A percentile compares a stretch with the other conserved stretches of the same genome.
These are phyloP conservation scores for Neurospora terricola DNA, from an alignment of 495 filamentous ascomycete genomes.

Conservation along the genomic window DNA sequence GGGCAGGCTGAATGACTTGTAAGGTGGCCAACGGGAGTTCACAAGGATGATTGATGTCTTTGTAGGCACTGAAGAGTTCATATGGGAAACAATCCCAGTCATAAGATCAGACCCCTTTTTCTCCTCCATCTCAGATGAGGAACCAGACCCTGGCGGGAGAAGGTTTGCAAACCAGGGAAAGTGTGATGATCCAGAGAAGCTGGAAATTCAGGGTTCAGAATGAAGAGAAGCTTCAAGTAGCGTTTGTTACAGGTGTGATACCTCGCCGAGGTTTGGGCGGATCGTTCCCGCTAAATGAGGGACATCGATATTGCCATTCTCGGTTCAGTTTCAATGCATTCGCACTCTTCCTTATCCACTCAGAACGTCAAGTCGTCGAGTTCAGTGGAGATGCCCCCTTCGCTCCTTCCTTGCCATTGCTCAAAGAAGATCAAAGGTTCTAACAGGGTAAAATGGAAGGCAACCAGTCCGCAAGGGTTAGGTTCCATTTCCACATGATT, in stretches of 20 bases:
- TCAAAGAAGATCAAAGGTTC: background rate
- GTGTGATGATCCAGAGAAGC: background rate
- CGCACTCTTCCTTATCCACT: background rate
- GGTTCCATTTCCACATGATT: background rate
- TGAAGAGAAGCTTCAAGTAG: background rate
- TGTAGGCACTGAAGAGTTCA: background rate
- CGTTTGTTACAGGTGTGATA: background rate
- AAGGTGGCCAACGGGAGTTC: background rate
- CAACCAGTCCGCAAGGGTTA: background rate
- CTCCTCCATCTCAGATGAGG: background rate
- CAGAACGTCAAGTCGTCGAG: background rate
- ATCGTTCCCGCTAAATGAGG: background rate
- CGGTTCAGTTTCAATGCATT: background rate
- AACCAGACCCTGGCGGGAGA: background rate
- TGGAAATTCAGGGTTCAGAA: background rate
- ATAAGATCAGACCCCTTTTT: background rate
- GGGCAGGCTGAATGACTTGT: background rate
- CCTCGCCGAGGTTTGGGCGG: background rate
- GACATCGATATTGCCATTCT: background rate
- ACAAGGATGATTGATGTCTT: background rate
- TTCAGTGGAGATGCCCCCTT: background rate
- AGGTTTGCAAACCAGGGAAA: background rate
- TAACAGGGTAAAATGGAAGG: background rate
- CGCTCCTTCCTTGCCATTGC: background rate
- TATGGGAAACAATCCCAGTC: background rate